Base-by-base conservation (phyloP, 2,329 filamentous ascomycete species). In the Trichoderma sp. region DNA sequence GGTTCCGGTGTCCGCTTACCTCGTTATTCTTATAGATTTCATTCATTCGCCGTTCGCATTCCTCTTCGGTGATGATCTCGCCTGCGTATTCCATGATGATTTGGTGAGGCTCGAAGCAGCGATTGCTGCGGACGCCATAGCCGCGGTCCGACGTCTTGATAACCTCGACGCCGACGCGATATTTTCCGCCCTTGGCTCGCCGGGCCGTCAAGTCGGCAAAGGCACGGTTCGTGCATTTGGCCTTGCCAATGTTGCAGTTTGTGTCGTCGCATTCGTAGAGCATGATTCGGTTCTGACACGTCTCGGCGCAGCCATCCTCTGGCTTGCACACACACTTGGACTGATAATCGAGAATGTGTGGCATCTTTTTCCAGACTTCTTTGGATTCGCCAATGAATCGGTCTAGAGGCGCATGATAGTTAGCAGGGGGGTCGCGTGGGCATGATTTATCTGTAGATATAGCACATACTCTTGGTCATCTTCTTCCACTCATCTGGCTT, bases 1-100 rank as follows among this genome's bases (percentile, higher is more conserved):
- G n/a, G 9, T 18, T 58, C 4, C 8, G 18, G 56, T 14, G 8
- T 30, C 56, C 2, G 28, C 56, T 58, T 81, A 97, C 94, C 83
- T 96, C 92, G 77, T 97, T 97, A 79, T 97, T 89, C 81, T 96
- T 97, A 84, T 99, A 99, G 72, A 92, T 88, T 74, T 95, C 92
- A 73, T 93, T 94, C 95, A 98, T 98, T 70, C 96, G 91, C 61
- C 92, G 89, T 80, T 98, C 94, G 78, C 95, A 97, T 80, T 99
- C 96, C 34, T 91, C 91, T 79, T 97, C 94, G 0, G 94, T 98
- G 78, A 99, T 97, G 76, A 99, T 98, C 82, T 99, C 96, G 53
- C 96, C 96, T 0, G 95, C 95, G 79, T 99, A 99, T 79, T 99
- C 96, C 83, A 98, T 95, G 79, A 99, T 98, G 80, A 99, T 97